Conservation (phyloP, 2,329 filamentous ascomycete species). For the Hypoxylon sp. region DNA sequence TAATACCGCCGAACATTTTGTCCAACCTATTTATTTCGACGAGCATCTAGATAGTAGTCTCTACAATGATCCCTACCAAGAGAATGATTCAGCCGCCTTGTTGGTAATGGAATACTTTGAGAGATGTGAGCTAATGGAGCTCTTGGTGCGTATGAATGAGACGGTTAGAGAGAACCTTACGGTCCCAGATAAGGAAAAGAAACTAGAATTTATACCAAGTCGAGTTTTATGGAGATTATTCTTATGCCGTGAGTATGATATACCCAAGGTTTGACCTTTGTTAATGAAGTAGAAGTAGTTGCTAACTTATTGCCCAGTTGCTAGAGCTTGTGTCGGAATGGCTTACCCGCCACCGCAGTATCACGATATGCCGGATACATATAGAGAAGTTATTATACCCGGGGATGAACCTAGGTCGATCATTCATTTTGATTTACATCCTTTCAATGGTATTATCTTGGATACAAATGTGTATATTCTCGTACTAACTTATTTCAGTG, state of each 20-base stretch:
- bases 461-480: too few relatives aligned
- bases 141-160: slow-evolving; percentile 35
- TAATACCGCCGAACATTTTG: slow-evolving; percentile 30
- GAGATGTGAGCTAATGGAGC: slow-evolving; percentile 32
- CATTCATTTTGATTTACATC: slow-evolving; percentile 39
- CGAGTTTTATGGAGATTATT: slow-evolving; percentile 39
- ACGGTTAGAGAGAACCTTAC: slow-evolving; percentile 10
- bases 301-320: slow-evolving; percentile 21
- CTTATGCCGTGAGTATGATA: slow-evolving; percentile 26
- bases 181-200: slow-evolving; percentile 17
- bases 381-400: slow-evolving; percentile 17
- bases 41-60: not conserved
- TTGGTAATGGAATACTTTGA: slow-evolving; percentile 39
- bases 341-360: slow-evolving; percentile 32
- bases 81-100: slow-evolving; percentile 4
- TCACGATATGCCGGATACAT: slow-evolving; percentile 2
- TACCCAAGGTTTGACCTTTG: not conserved
- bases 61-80: slow-evolving; percentile 17
- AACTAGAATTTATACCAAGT: slow-evolving; percentile 36
- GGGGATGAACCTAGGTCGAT: slow-evolving; percentile 9
- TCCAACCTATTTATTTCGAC: slow-evolving; percentile 15
- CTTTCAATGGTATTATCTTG: slow-evolving; percentile 31
- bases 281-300: not conserved
- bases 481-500: slow-evolving; percentile 27
- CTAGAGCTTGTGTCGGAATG: slow-evolving; percentile 38